Evolutionary conservation across 164 flowering plant genomes (phyloP).

Genomic region (Buxus sempervirens): DNA sequence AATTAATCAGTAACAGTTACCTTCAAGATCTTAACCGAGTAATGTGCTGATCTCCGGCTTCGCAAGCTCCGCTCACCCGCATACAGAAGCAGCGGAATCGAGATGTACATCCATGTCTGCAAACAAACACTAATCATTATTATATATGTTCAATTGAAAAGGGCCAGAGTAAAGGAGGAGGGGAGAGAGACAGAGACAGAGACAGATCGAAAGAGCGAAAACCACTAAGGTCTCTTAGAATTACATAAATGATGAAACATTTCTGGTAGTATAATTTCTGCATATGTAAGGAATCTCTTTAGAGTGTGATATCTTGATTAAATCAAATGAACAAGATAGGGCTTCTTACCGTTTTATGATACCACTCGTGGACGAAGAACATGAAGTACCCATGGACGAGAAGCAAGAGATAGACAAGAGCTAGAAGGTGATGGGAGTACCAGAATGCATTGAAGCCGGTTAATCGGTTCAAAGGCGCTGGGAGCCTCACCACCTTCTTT

Average conservation of each 20-base stretch:
- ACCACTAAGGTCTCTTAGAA: too few species aligned
- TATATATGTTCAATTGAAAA: too few species aligned
- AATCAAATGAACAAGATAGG: too few species aligned
- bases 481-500: constrained; percentile 60
- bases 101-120: constrained; percentile 97
- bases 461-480: constrained; percentile 67
- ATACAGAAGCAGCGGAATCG: constrained; percentile 73
- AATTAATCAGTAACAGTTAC: constrained; percentile 23
- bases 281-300: too few species aligned
- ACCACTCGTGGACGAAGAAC: constrained; percentile 74
- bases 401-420: constrained; percentile 70
- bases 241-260: too few species aligned
- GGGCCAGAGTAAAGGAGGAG: too few species aligned
- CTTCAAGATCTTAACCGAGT: constrained; percentile 69
- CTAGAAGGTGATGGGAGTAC: constrained; percentile 91
- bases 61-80: constrained; percentile 66
- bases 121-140: background rate
- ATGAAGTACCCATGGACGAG: constrained; percentile 73
- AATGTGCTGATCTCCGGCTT: constrained; percentile 60
- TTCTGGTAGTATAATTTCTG: too few species aligned
- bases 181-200: too few species aligned
- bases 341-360: constrained; percentile 63
- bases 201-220: too few species aligned
- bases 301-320: too few species aligned
- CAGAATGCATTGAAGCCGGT: constrained; percentile 98